Conservation (phyloP, 148 eudicot genomes). For the Fagopyrum esculentum region DNA sequence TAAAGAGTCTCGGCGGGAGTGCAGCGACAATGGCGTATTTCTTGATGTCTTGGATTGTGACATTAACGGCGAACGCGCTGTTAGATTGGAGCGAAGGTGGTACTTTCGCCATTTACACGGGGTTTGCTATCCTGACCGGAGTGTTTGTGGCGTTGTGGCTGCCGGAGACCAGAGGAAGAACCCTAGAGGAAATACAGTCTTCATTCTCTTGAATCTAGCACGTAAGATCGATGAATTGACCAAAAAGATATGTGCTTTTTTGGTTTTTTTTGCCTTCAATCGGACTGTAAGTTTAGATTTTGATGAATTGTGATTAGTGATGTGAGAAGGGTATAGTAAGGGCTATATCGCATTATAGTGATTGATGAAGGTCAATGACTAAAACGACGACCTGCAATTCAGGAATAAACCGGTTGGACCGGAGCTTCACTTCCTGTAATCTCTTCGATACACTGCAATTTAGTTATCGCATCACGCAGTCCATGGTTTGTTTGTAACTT, state of each 20-base stretch:
- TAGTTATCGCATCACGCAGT: too few relatives aligned
- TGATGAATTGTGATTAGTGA: background rate
- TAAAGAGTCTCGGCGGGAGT: slow-evolving; percentile 82
- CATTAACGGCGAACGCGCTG: slow-evolving; percentile 71
- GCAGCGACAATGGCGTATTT: slow-evolving; percentile 66
- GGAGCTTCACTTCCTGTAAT: too few relatives aligned
- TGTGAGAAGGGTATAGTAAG: background rate
- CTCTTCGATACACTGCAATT: too few relatives aligned
- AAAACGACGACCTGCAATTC: too few relatives aligned
- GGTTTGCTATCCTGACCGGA: slow-evolving; percentile 24
- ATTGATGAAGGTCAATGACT: too few relatives aligned
- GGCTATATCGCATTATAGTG: too few relatives aligned
- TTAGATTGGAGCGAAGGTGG: slow-evolving; percentile 73
- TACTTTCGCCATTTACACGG: slow-evolving; percentile 35
- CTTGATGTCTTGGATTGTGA: slow-evolving; percentile 48
- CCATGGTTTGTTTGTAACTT: too few relatives aligned
- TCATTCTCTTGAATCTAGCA: slow-evolving; percentile 32
- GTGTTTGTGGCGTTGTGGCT: slow-evolving; percentile 30
- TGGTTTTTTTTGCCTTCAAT: too few relatives aligned
- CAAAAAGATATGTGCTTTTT: too few relatives aligned
- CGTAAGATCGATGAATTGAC: background rate
- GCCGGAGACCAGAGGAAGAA: slow-evolving; percentile 50
- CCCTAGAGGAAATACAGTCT: slow-evolving; percentile 48
- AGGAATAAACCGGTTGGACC: too few relatives aligned
- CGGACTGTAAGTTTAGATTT: too few relatives aligned